Evolutionary conservation across 352 stramenopile species (phyloP).

Genomic region (Globisporangium uncinulatum): DNA sequence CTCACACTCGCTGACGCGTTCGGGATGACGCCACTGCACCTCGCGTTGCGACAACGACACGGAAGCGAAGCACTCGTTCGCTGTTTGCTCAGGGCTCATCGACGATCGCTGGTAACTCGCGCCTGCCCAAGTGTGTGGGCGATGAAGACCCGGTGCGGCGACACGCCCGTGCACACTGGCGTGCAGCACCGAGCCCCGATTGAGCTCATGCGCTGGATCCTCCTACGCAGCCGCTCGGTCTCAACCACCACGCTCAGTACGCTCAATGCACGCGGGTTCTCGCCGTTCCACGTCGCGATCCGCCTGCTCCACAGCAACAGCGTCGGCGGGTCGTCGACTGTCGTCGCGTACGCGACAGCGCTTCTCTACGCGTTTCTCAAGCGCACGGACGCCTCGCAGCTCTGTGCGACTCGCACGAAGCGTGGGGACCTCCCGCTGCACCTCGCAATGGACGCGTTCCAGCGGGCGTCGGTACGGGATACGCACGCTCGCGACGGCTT

Average conservation of each 20-base stretch:
- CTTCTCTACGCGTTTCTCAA: constrained; percentile 38
- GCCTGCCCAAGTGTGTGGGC: constrained; percentile 6
- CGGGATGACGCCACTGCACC: constrained; percentile 58
- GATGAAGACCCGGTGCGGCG: constrained; percentile 11
- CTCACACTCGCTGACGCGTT: constrained; percentile 35
- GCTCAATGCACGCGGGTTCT: constrained; percentile 33
- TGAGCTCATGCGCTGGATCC: constrained; percentile 35
- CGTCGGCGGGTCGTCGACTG: neutral
- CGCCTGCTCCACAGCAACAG: constrained; percentile 18
- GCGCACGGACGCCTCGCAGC: constrained; percentile 13
- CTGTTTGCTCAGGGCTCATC: constrained; percentile 13
- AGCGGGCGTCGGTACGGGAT: neutral
- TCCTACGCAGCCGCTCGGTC: constrained; percentile 10
- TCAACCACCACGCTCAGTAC: constrained; percentile 7
- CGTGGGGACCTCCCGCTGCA: constrained; percentile 47
- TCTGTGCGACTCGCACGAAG: constrained; percentile 31
- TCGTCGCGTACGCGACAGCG: constrained; percentile 21
- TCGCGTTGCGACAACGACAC: constrained; percentile 41
- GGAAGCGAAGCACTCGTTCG: constrained; percentile 16
- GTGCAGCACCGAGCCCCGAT: constrained; percentile 29
- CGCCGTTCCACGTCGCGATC: constrained; percentile 40
- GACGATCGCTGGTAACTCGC: neutral
- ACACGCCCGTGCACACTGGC: constrained; percentile 35
- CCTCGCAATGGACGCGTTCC: constrained; percentile 37
- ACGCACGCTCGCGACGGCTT: neutral